Evolutionary conservation across 495 filamentous ascomycete species (phyloP), one percentile per base, ranked within the genome.

Genomic region (Gamarada debralockiae): DNA sequence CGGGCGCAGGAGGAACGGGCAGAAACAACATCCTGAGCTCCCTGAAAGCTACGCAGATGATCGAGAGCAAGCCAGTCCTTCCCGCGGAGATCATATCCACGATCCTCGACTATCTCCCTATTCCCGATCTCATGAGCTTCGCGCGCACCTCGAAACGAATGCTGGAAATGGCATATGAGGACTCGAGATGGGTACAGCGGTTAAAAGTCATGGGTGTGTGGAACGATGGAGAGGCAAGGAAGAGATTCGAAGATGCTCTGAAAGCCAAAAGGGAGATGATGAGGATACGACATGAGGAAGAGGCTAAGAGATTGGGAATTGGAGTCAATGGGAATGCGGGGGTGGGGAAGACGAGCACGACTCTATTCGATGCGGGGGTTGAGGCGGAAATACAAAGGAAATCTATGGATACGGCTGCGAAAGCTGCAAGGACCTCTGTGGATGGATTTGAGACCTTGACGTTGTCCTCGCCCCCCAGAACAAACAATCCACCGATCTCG

Each of bases 91-190:
- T 98, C 58, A 79, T 97, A 54, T 83, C 87, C 17, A 79, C 81
- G 14, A 91, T 97, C 57, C 79, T 97, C 64, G 90, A 96, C 65
- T 89, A 92, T 70, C 81, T 97, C 53, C 84, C 90, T 25, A 77
- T 95, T 33, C 72, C 84, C 50, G 92, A 95, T 61, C 83, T 93
- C 37, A 75, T 97, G 55, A 81, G 83, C 48, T 92, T 88, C 65
- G 93, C 93, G n/a, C 84, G 85, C 24, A 85, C 87, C 24, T 97
- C 90, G 48, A 86, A 82, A 66, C 87, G 90, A 40, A 83, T 96
- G 78, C 86, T 86, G 58, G 93, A 99, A 68, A 99, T 99, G 91
- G 95, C 95, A 10, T 97, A 97, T 71, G 95, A 99, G 75, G 93
- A 99, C 67, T 87, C 90, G 17, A 80, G 92, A 71, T 99, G 93